A percentile compares a stretch with the other conserved stretches of the same genome.
Evolutionary conservation across 140 eudicot species (phyloP).

Genomic region (Senecio squalidus): DNA sequence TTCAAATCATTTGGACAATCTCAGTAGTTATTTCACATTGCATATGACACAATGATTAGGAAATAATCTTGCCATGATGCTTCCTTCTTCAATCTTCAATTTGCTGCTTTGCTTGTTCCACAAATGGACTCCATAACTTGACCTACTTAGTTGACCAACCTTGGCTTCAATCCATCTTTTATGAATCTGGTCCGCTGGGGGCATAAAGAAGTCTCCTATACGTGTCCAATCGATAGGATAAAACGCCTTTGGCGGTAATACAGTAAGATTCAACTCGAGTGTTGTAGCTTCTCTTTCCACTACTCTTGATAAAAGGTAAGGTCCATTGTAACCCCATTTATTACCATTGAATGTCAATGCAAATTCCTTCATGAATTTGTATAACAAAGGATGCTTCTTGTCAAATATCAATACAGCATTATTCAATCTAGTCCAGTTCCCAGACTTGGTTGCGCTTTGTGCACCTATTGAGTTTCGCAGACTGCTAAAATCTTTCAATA

Average conservation of each 20-base stretch:
- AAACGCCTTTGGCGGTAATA: constrained; percentile 58
- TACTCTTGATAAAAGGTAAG: constrained; percentile 78
- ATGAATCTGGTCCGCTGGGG: constrained; percentile 30
- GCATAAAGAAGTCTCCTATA: constrained; percentile 37
- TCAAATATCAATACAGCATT: constrained; percentile 76
- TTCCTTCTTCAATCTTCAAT: constrained; percentile 61
- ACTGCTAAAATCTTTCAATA: constrained; percentile 48
- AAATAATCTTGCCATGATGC: constrained; percentile 51
- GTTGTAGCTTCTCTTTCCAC: constrained; percentile 25
- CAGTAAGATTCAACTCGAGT: constrained; percentile 28
- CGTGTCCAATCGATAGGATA: constrained; percentile 71
- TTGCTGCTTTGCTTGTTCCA: constrained; percentile 70
- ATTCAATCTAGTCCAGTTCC: constrained; percentile 75
- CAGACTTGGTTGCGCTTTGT: constrained; percentile 39
- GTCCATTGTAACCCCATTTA: constrained; percentile 87
- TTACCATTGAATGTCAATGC: constrained; percentile 64
- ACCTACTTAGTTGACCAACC: constrained; percentile 29
- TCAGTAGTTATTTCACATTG: constrained; percentile 44
- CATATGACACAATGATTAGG: constrained; percentile 57
- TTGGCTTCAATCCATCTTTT: constrained; percentile 54
- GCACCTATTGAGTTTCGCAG: constrained; percentile 76
- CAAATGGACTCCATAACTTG: constrained; percentile 65
- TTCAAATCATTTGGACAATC: too few relatives aligned
- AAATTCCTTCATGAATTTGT: constrained; percentile 69
- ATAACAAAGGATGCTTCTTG: constrained; percentile 50